Evolutionary conservation across 1,139 yeast species (phyloP), one percentile per base, ranked within the genome.

Genomic region (Candida glucosophila): DNA sequence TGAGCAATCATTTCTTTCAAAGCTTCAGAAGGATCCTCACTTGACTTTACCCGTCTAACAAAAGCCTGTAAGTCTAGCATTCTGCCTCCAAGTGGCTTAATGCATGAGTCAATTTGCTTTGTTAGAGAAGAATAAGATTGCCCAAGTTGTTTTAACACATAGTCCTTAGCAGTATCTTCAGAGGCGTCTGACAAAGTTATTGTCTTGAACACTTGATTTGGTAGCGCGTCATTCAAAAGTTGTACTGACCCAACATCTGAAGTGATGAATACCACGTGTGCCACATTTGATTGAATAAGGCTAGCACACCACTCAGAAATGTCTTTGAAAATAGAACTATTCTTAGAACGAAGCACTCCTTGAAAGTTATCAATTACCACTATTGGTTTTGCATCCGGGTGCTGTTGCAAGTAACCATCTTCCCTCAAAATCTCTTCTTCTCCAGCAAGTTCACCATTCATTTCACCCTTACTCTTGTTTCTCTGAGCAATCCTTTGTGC

Each of bases 51-150:
- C 28, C 97, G 78, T 43, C 97, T 72, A 1, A 81, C 80, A 53
- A 85, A 85, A 12, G 93, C 78, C 51, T 90, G 96, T 29, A 90
- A 63, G 47, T 90, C 98, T 29, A 88, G 66, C 88, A 90, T 81
- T 37, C 98, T 73, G 21, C 98, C 98, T 8, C 98, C 98, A 16
- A 90, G 55, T 6, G 95, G 93, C 14, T 58, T 72, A 25, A 88
- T 55, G 19, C 79, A 71, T 3, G 55, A 49, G 19, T 76, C 79
- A 20, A 82, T 55, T 5, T 57, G 55, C 2, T 41, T 33, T 19
- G 33, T 32, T 26, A 43, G 43, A 11, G 13, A 8, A n/a, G 40
- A 41, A 28, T 44, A 40, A 20, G 37, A 40, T 11, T 38, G 34
- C 14, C 37, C 44, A 25, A 82, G 53, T 34, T 81, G 90, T 26